Percentiles rank a stretch among this genome's conserved stretches.
Conservation (phyloP, 2,329 filamentous ascomycete genomes). For the Geosmithia putterillii region DNA sequence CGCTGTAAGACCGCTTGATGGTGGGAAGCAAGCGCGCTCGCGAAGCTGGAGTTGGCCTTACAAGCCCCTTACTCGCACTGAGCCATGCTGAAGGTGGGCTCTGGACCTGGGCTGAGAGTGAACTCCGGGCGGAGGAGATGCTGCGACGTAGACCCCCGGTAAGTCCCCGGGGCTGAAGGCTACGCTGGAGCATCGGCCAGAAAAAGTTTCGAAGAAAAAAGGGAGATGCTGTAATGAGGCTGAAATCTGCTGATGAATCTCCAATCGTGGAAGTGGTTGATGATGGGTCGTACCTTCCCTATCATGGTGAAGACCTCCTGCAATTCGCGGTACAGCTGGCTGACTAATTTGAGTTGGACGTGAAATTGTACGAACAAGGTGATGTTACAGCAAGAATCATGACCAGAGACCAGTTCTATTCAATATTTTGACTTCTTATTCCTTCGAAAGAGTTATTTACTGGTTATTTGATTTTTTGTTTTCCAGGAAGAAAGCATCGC, state of each 20-base stretch:
- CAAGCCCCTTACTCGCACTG: background rate
- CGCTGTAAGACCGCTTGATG: background rate
- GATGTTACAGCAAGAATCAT: too few relatives aligned
- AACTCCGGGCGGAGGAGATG: conserved; percentile 1
- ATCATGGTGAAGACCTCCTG: too few relatives aligned
- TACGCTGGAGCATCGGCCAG: conserved; percentile 5
- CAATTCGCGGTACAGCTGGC: too few relatives aligned
- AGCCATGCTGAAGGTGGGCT: background rate
- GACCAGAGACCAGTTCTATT: too few relatives aligned
- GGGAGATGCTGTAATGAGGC: background rate
- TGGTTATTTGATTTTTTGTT: too few relatives aligned
- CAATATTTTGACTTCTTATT: too few relatives aligned
- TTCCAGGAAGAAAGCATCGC: too few relatives aligned
- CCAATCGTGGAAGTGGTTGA: background rate
- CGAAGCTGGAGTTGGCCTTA: background rate
- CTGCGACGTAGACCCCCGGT: conserved; percentile 2
- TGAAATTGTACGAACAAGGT: too few relatives aligned
- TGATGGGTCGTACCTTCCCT: too few relatives aligned
- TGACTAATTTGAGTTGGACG: too few relatives aligned
- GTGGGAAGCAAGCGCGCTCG: too few relatives aligned
- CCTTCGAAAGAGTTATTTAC: too few relatives aligned
- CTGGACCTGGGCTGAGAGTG: background rate
- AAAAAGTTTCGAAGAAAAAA: background rate
- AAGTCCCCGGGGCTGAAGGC: conserved; percentile 2
- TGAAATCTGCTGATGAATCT: background rate